Evolutionary conservation across 1,284 basidiomycete genomes (phyloP), one percentile per base, ranked within the genome.

Genomic region (Pseudozyma thailandica): DNA sequence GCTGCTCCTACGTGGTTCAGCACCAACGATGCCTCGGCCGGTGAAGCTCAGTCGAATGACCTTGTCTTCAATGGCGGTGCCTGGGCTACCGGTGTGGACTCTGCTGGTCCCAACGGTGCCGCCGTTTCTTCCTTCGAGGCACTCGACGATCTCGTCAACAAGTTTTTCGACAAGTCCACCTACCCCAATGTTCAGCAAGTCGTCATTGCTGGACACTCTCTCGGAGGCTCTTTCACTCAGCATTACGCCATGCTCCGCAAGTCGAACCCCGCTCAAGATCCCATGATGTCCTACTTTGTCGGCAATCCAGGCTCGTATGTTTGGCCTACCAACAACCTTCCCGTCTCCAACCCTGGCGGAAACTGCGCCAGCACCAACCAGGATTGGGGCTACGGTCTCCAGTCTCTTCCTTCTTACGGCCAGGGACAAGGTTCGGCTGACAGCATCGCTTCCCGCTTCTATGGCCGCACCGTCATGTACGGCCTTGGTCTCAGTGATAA

Each of bases 171-270:
- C 72, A 63, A 66, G 55, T 58, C 50, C 20, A 60, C 59, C 12
- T 82, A 75, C 50, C 79, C 80, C 31, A 62, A 61, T 38, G 12
- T 82, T 4, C 63, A 70, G 42, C 64, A 71, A 27, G 61, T 82
- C 23, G 63, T 74, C 35, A 48, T 82, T 20, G 78, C 63, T 1
- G 80, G 80, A 3, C 80, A 82, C 49, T 78, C 75, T 12, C 53
- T 81, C 20, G 80, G 80, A 4, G 77, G 63, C 0, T 59, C 68
- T 7, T 52, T 79, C 39, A 56, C 63, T 4, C 79, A 80, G 45
- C 73, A 77, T 37, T 81, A 82, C 21, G 75, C 80, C 20, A 74
- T 82, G 65, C 48, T 78, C 4, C 57, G 77, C 27, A 72, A 77
- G 45, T 12, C 55, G 6, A 65, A 66, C 39, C 5, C 49, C 4